Evolutionary conservation across 169 alveolate species (phyloP).

Genomic region (Plasmodium malariae): DNA sequence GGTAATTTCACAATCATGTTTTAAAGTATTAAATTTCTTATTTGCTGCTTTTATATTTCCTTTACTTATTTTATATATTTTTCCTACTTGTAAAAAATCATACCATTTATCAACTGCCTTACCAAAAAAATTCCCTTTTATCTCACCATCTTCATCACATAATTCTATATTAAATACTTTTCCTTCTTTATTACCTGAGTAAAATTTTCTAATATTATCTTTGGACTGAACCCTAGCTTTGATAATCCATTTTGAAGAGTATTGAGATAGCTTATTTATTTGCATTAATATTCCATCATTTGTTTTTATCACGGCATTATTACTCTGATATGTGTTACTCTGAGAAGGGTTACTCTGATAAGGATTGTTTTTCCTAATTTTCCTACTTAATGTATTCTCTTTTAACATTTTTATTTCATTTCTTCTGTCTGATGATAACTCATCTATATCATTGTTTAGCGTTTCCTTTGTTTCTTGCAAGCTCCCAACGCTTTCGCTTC

Average conservation of each 20-base stretch:
- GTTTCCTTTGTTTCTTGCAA: conserved; percentile 30
- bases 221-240: conserved; percentile 74
- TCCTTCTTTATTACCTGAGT: conserved; percentile 66
- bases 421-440: not conserved
- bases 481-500: conserved; percentile 7
- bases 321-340: too few species aligned
- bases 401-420: conserved; percentile 26
- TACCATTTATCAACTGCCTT: conserved; percentile 88
- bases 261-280: conserved; percentile 63
- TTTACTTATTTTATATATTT: conserved; percentile 84
- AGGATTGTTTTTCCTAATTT: conserved; percentile 48
- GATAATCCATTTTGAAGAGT: conserved; percentile 73
- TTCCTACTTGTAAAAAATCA: conserved; percentile 82
- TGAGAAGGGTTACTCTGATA: too few species aligned
- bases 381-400: conserved; percentile 35
- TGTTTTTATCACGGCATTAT: conserved; percentile 51
- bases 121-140: conserved; percentile 84
- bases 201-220: conserved; percentile 41
- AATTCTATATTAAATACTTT: conserved; percentile 55
- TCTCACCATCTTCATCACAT: conserved; percentile 79
- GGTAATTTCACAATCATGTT: conserved; percentile 82
- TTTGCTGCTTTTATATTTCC: conserved; percentile 85
- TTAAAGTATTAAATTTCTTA: conserved; percentile 81
- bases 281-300: conserved; percentile 74
- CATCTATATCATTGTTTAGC: not conserved